phyloP scores from a whole-genome alignment of 2,329 filamentous ascomycete species.

The Penicillium sp. region DNA sequence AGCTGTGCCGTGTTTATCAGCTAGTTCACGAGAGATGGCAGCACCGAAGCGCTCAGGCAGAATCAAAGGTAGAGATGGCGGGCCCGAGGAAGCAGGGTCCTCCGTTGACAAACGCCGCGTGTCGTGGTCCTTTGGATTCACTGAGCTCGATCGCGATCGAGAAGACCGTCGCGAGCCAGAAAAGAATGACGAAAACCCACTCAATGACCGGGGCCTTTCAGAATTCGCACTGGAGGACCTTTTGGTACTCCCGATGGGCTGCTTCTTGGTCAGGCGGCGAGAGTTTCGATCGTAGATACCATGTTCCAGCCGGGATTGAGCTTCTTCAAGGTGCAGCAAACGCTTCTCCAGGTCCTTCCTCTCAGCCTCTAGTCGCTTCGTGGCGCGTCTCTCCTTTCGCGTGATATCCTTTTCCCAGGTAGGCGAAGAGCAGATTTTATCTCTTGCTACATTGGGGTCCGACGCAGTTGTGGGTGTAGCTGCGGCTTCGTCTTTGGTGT shows the following conservation, averaged over 20 bases:
- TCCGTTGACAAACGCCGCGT: conserved; percentile 7
- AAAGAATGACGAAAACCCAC: conserved; percentile 25
- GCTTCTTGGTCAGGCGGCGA: conserved; percentile 34
- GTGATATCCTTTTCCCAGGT: conserved; percentile 18
- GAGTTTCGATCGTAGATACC: conserved; percentile 19
- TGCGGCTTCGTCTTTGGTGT: conserved; percentile 5
- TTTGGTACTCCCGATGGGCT: conserved; percentile 26
- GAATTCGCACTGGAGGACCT: conserved; percentile 29
- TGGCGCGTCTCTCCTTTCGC: conserved; percentile 29
- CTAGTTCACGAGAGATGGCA: conserved; percentile 28
- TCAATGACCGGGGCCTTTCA: conserved; percentile 24
- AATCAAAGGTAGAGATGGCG: conserved; percentile 21
- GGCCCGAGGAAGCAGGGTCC: conserved; percentile 1
- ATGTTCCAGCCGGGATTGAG: conserved; percentile 15
- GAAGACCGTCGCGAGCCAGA: conserved; percentile 25
- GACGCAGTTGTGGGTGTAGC: conserved; percentile 3
- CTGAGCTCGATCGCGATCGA: conserved; percentile 25
- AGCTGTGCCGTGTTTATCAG: conserved; percentile 18
- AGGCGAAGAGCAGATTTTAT: conserved; percentile 15
- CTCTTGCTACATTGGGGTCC: conserved; percentile 4
- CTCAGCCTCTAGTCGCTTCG: conserved; percentile 30
- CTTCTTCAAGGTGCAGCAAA: conserved; percentile 17
- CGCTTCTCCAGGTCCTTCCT: conserved; percentile 29
- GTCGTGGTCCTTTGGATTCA: conserved; percentile 16
- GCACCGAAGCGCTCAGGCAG: conserved; percentile 29